Percentiles rank a stretch among this genome's conserved stretches.
Evolutionary conservation across 2,329 filamentous ascomycete genomes (phyloP).

Genomic region (Talaromyces marneffei): DNA sequence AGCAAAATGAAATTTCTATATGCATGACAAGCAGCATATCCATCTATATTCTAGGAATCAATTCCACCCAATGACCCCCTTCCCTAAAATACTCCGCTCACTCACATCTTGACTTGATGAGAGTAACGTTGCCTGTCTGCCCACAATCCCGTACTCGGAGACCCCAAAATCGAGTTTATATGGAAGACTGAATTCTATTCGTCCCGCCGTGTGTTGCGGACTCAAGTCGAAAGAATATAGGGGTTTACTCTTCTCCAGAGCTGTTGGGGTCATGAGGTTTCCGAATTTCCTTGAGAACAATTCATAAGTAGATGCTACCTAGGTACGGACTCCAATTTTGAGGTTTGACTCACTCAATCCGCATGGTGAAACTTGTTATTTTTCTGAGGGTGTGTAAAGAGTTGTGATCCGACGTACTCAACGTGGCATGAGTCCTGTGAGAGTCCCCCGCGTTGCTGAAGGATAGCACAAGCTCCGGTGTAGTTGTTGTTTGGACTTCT

Average conservation of each 20-base stretch:
- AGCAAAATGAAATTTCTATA: not conserved
- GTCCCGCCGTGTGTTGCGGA: not conserved
- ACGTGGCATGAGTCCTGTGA: not conserved
- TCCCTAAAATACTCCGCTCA: not conserved
- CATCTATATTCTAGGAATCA: not conserved
- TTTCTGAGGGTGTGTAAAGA: not conserved
- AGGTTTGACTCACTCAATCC: not conserved
- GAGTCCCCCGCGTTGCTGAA: not conserved
- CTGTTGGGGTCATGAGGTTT: not conserved
- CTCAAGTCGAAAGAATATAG: not conserved
- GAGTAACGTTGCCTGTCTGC: conserved; percentile 1
- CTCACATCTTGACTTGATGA: not conserved
- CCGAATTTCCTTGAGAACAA: not conserved
- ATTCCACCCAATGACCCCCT: not conserved
- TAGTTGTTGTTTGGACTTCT: not conserved
- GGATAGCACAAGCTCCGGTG: not conserved
- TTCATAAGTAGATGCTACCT: not conserved
- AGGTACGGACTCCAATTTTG: not conserved
- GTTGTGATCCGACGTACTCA: not conserved
- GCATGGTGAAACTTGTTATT: not conserved
- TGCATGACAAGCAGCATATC: too few relatives aligned
- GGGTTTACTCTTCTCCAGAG: not conserved
- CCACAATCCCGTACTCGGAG: conserved; percentile 3
- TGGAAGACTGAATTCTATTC: not conserved
- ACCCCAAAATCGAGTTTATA: conserved; percentile 1